These are phyloP conservation scores for Calcarisporium arbuscula DNA, from an alignment of 2,329 filamentous ascomycete species.

Conservation along the genomic window DNA sequence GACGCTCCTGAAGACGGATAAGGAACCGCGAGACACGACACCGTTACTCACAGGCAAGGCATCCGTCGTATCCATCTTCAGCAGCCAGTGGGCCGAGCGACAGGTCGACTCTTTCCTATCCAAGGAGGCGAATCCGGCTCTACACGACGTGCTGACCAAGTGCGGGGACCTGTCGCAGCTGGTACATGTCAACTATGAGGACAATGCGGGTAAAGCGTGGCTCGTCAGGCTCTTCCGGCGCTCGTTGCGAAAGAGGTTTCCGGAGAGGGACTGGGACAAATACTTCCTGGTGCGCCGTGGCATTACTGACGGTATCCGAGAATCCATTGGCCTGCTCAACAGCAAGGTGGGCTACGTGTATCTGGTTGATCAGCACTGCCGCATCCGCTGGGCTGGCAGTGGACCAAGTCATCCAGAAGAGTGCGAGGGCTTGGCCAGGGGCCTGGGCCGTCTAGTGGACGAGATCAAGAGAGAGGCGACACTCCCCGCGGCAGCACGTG, in stretches of 20 bases:
- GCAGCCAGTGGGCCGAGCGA: slow-evolving; percentile 75
- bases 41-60: slow-evolving; percentile 65
- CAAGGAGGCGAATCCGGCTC: slow-evolving; percentile 58
- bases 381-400: slow-evolving; percentile 91
- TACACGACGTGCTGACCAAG: slow-evolving; percentile 55
- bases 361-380: slow-evolving; percentile 78
- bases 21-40: slow-evolving; percentile 62
- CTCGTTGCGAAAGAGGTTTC: slow-evolving; percentile 42
- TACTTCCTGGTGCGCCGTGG: slow-evolving; percentile 58
- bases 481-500: slow-evolving; percentile 25
- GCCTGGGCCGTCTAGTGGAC: slow-evolving; percentile 54
- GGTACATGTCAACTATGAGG: slow-evolving; percentile 84
- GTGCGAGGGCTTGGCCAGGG: slow-evolving; percentile 58
- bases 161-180: slow-evolving; percentile 57
- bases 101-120: slow-evolving; percentile 71
- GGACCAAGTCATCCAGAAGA: slow-evolving; percentile 61
- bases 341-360: slow-evolving; percentile 92
- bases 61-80: slow-evolving; percentile 75
- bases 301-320: slow-evolving; percentile 54
- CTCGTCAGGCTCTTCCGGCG: slow-evolving; percentile 52
- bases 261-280: slow-evolving; percentile 47
- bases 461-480: slow-evolving; percentile 41
- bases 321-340: slow-evolving; percentile 69
- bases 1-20: slow-evolving; percentile 58
- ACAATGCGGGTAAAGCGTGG: slow-evolving; percentile 63